phyloP scores from a whole-genome alignment of 768 basidiomycete genomes.

The Nevesoporus exiguus region DNA sequence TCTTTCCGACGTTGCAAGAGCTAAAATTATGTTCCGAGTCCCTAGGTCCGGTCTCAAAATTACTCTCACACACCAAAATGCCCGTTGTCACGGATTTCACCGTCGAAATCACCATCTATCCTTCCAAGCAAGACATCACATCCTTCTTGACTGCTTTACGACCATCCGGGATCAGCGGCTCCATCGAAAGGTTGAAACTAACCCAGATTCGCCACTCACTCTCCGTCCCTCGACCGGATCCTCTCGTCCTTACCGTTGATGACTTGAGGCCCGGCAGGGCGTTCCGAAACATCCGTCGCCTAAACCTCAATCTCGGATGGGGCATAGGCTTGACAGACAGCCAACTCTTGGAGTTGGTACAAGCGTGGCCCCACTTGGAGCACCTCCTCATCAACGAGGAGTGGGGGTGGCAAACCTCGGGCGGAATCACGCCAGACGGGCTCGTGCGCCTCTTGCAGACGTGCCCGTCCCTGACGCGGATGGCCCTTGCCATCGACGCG shows the following conservation, averaged over 20 bases:
- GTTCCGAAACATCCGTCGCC: slow-evolving; percentile 2
- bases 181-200: neutral
- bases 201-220: neutral
- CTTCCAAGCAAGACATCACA: neutral
- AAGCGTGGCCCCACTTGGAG: slow-evolving; percentile 10
- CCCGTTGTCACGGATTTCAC: neutral
- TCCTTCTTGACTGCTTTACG: neutral
- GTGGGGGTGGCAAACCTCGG: slow-evolving; percentile 3
- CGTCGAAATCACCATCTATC: neutral
- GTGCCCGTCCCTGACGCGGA: neutral
- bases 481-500: slow-evolving; percentile 13
- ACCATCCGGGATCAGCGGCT: neutral
- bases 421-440: slow-evolving; percentile 8
- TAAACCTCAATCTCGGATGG: slow-evolving; percentile 5
- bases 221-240: neutral
- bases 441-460: slow-evolving; percentile 1
- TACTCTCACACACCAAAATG: neutral
- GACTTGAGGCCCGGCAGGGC: slow-evolving; percentile 2
- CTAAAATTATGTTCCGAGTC: neutral
- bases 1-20: neutral
- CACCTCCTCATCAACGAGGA: slow-evolving; percentile 4
- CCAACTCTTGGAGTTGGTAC: neutral
- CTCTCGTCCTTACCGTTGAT: neutral
- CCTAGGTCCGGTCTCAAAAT: neutral
- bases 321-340: slow-evolving; percentile 1